Conservation (phyloP, 306 rosid species). For the Casuarina cunninghamiana region DNA sequence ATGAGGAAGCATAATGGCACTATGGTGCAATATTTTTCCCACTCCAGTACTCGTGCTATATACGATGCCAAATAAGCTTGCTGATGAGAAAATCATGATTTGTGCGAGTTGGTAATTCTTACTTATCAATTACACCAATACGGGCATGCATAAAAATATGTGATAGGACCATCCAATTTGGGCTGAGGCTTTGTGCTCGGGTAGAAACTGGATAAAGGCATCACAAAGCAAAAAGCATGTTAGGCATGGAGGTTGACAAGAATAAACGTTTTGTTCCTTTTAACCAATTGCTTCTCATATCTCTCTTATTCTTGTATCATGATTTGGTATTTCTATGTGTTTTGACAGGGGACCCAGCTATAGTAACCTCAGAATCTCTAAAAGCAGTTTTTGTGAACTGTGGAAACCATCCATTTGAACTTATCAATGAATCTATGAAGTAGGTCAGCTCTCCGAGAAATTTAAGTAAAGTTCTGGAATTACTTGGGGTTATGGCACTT, state of each 20-base stretch:
- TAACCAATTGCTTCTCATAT: not conserved
- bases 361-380: slow-evolving; percentile 48
- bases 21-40: not conserved
- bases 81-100: not conserved
- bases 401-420: slow-evolving; percentile 69
- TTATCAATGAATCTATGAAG: slow-evolving; percentile 63
- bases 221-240: not conserved
- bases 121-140: not conserved
- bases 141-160: not conserved
- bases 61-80: not conserved
- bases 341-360: slow-evolving; percentile 41
- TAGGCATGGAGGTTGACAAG: not conserved
- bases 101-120: not conserved
- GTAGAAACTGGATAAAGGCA: not conserved
- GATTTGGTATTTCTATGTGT: not conserved
- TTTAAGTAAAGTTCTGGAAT: slow-evolving; percentile 14
- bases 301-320: not conserved
- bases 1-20: not conserved
- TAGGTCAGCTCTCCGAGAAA: slow-evolving; percentile 28
- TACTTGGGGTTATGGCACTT: slow-evolving; percentile 1
- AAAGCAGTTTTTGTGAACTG: slow-evolving; percentile 66
- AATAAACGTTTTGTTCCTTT: not conserved
- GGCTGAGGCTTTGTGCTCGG: slow-evolving; percentile 1
- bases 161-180: not conserved
- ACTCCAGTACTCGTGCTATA: not conserved